Percentiles rank a stretch among this genome's conserved stretches.
Conservation (phyloP, 495 filamentous ascomycete species). For the Lasiosphaeris hirsuta region DNA sequence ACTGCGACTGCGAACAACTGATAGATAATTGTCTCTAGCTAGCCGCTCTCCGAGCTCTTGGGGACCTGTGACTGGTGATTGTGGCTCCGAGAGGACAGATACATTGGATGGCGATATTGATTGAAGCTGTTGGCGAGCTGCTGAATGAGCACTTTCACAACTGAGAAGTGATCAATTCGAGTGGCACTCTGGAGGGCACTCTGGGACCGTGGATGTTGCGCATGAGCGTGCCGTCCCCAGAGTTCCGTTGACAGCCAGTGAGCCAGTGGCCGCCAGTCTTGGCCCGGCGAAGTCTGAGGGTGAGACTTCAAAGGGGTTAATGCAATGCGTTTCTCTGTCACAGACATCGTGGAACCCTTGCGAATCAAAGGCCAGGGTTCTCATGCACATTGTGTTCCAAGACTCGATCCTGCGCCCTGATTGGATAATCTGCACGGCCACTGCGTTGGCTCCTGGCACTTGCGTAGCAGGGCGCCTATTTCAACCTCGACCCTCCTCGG, state of each 20-base stretch:
- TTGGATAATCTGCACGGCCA: slow-evolving; percentile 35
- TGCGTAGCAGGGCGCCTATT: slow-evolving; percentile 48
- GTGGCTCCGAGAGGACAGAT: not conserved
- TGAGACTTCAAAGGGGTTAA: slow-evolving; percentile 31
- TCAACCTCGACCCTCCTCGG: slow-evolving; percentile 16
- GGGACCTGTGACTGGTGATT: too few relatives aligned
- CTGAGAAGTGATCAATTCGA: not conserved
- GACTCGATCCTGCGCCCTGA: slow-evolving; percentile 28
- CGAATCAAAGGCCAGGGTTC: slow-evolving; percentile 34
- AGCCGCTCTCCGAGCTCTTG: too few relatives aligned
- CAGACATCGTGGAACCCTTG: slow-evolving; percentile 35
- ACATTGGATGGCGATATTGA: not conserved
- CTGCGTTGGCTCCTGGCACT: slow-evolving; percentile 32
- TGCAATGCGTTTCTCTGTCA: slow-evolving; percentile 31
- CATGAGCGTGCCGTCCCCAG: slow-evolving; percentile 6
- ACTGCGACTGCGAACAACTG: not conserved
- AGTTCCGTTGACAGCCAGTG: slow-evolving; percentile 1
- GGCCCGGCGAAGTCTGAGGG: slow-evolving; percentile 19
- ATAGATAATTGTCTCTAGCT: not conserved
- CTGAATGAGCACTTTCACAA: not conserved
- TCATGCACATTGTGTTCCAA: slow-evolving; percentile 46
- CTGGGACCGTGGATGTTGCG: not conserved
- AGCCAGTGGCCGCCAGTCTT: slow-evolving; percentile 18
- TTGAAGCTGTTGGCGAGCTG: not conserved
- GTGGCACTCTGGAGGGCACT: not conserved